Base-by-base conservation (phyloP, 805 yeast genomes). In the Monosporozyma servazzii region DNA sequence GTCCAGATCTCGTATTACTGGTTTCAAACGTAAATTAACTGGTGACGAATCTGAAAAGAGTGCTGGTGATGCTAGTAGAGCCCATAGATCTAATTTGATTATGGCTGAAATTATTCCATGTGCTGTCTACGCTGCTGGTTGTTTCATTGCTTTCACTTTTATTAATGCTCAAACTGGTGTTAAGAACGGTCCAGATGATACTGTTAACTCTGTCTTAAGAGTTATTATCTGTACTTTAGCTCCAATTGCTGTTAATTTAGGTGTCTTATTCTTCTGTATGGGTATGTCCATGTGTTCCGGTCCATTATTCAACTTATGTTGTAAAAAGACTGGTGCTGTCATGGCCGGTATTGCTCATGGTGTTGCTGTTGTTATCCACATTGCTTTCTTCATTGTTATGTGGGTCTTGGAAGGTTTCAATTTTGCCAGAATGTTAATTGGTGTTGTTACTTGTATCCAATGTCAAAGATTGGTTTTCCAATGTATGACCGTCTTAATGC, bases 341-440 rank as follows among this genome's bases (percentile, higher is more conserved):
- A 82, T 74, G 74, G 99, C 99, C 40, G 96, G 88, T 64, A 72
- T 93, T 68, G 96, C 98, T 20, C 99, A 93, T 66, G 97, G 96
- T 73, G 75, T 88, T 62, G 89, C 97, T 17, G 97, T 95, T 50
- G 70, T 95, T 61, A 75, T 88, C 58, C 95, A 91, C 75, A 74
- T 93, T 59, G 75, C 84, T 40, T 87, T 88, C 78, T 91, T 88
- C 75, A 86, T 91, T 70, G 87, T 90, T 54, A 85, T 91, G 90
- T 93, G 99, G 99, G 95, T 88, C 55, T 71, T 89, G 67, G 96
- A 90, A 75, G 91, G 95, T 59, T 93, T 93, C 84, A 77, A 76
- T 61, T 95, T 93, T 67, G 76, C 85, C 31, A 85, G 88, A 73
- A 85, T 88, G 79, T 76, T 95, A 70, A 71, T 90, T 57, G 99